Evolutionary conservation across 2,329 filamentous ascomycete species (phyloP).

Genomic region (Claviceps arundinis): DNA sequence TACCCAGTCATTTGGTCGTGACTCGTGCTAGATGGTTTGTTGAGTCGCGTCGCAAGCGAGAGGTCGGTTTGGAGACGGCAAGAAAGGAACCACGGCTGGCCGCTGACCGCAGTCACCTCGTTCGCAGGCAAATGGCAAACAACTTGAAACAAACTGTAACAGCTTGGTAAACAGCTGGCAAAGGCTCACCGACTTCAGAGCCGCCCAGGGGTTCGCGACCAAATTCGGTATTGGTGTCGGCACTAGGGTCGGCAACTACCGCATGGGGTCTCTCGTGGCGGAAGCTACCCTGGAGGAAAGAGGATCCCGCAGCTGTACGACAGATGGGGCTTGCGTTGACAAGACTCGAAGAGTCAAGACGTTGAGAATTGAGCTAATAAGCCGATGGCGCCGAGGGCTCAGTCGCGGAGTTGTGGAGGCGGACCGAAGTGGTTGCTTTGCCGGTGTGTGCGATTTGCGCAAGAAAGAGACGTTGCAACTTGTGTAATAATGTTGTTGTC

Average conservation of each 20-base stretch:
- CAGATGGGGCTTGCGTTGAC: too few species aligned
- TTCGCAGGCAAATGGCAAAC: background rate
- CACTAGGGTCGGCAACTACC: background rate
- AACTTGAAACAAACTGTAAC: background rate
- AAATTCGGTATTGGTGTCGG: background rate
- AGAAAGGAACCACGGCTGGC: background rate
- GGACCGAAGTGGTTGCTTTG: background rate
- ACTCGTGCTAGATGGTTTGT: background rate
- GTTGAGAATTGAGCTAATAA: background rate
- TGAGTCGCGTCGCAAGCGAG: background rate
- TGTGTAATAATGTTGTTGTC: background rate
- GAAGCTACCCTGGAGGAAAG: background rate
- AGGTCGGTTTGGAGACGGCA: background rate
- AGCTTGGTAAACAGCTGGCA: background rate
- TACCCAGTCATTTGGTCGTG: slow-evolving; percentile 3
- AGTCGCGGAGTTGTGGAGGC: background rate
- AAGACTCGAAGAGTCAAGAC: background rate
- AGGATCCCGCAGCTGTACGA: background rate
- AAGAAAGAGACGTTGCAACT: too few species aligned
- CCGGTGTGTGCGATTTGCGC: background rate
- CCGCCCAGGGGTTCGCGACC: background rate
- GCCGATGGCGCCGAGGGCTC: slow-evolving; percentile 1
- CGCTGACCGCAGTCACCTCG: background rate
- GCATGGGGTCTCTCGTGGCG: background rate
- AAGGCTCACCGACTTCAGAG: slow-evolving; percentile 6